Evolutionary conservation across 352 stramenopile genomes (phyloP), one percentile per base, ranked within the genome.

Genomic region (Pythium aristosporum): DNA sequence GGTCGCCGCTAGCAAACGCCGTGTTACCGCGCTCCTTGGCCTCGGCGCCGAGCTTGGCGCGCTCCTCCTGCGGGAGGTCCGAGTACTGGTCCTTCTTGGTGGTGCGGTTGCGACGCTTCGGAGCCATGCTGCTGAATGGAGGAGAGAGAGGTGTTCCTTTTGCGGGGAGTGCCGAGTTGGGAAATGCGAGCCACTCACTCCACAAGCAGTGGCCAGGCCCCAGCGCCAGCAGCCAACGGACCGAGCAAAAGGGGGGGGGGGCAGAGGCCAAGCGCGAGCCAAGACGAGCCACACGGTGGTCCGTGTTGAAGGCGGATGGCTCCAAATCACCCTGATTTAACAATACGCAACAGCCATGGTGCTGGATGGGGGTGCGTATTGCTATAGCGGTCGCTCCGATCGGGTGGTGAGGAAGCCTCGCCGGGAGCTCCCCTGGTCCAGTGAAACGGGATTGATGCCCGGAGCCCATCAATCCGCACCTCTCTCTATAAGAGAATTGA

Each of bases 1-100:
- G 80, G 76, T 95, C 85, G 50, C 82, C 85, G 23, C 74, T 66
- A 18, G 82, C 79, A 57, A 93, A 95, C 23, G 86, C 86, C 18
- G 85, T 68, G 77, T 95, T 95, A 61, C 86, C 86, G 53, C 82
- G 82, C 75, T 92, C 87, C 76, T 95, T 95, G 69, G 86, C 86
- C 75, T 95, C 85, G 25, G 77, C 83, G 48, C 84, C 86, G 59
- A 89, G 77, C 66, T 82, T 86, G 67, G 73, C 65, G 63, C 86
- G 86, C 73, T 95, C 81, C 25, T 89, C 81, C 7, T 69, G 21
- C 59, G 82, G 48, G 47, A 95, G 62, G 59, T 55, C 68, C 62
- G 85, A 85, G 75, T 89, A 77, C 66, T 82, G 75, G 76, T 94
- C 85, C 77, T 92, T 92, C 69, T 84, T 89, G 66, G 80, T 88